Base-by-base conservation (phyloP, 345 rosid genomes). In the Sisymbrium irio region DNA sequence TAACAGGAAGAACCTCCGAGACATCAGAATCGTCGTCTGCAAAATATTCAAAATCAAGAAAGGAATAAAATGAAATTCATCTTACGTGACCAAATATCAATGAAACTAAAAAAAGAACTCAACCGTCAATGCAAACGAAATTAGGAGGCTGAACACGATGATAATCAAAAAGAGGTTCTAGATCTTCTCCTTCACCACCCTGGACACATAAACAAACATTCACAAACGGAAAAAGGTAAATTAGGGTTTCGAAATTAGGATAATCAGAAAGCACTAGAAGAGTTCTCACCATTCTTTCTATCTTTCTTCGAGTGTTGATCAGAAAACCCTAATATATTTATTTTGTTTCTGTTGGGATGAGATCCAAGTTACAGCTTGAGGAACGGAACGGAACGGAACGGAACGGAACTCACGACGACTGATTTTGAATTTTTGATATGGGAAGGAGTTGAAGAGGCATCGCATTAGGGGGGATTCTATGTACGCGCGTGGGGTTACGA, bases 161-260 rank as follows among this genome's bases (percentile, higher is more conserved):
- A 74, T 90, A 90, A 77, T 88, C 88, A 71, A 90, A 90, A 67
- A 90, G 79, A 12, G 91, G 87, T 49, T 88, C 93, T n/a, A 90
- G 77, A 39, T 90, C 93, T n/a, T 90, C 93, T 14, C 74, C 62
- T 15, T 76, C 77, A 65, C 85, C 89, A 17, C 72, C 83, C 97
- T 75, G 33, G 60, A 37, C 25, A 20, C 12, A 42, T 50, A 67
- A n/a, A 13, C 7, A 32, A n/a, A 33, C 54, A 62, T 50, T 51
- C 58, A 76, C 33, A 32, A 58, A 33, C 3, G 44, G 41, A 14
- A n/a, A 11, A 4, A 22, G n/a, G 28, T n/a, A 0, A 37, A 62
- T 22, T 76, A 76, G 79, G 79, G 70, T 69, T 44, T 68, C 5
- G 35, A 42, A 59, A 62, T 51, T 12, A 22, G 32, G 41, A 46